Evolutionary conservation across 2,329 filamentous ascomycete genomes (phyloP), one percentile per base, ranked within the genome.

Genomic region (Stromatinia cepivora): DNA sequence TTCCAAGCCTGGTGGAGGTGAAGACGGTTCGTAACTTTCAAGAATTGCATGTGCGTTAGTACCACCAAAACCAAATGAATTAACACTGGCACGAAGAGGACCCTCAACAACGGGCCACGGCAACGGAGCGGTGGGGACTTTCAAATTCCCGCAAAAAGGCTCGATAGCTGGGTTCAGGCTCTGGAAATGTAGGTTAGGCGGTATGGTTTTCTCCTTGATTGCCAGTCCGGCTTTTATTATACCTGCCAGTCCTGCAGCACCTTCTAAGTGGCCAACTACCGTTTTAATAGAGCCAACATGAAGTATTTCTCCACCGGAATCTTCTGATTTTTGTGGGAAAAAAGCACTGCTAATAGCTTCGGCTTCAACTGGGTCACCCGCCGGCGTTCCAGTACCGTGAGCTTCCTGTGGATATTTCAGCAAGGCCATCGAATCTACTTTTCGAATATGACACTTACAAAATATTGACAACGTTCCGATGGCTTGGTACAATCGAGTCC

Each of bases 31-130:
- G 6, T 52, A 56, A 79, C 82, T 28, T 81, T 82, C 77, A 48
- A 77, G 75, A 10, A 84, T 79, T 1, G 78, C 78, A 71, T 84
- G 83, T 3, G 80, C 81, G 70, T 84, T 84, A 20, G 82, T 81
- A 17, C 83, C 83, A 15, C 83, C 82, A 52, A 82, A 84, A 0
- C 83, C 83, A 62, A 85, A 77, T n/a, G 69, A 71, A 59, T 75
- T 76, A 13, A 76, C 73, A 68, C 72, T 74, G 1, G 70, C 74
- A 15, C 74, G 52, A 6, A 71, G 67, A n/a, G 61, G 58, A 7
- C 50, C 28, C 2, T 70, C 70, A 28, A 73, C 31, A 7, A 8
- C n/a, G 3, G 74, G 74, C 74, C 73, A 76, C 45, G 78, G 78
- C 71, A 81, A 78, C 1, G 76, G 76, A 70, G 71, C 71, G 1